These are phyloP conservation scores for Avena atlantica DNA, from an alignment of 176 grass and related monocot species.

Conservation along the genomic window DNA sequence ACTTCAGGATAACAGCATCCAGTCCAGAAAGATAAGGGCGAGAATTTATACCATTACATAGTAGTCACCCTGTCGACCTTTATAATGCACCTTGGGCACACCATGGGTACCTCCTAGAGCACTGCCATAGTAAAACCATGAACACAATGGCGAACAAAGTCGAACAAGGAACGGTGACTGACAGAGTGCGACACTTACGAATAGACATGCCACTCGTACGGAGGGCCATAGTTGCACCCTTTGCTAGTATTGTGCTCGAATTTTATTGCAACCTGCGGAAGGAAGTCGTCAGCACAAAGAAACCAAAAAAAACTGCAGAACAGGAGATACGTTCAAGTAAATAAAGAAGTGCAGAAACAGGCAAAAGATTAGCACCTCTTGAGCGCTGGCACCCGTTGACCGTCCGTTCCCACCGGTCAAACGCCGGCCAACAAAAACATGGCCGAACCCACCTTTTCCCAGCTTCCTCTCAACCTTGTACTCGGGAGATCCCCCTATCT, in stretches of 20 bases:
- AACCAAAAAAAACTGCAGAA: neutral
- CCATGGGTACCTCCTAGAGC: constrained; percentile 81
- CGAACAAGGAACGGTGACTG: neutral
- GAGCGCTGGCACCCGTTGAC: constrained; percentile 52
- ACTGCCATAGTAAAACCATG: constrained; percentile 43
- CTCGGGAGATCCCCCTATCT: constrained; percentile 80
- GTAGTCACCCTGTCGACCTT: constrained; percentile 91
- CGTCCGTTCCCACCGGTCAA: constrained; percentile 58
- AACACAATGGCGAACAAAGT: neutral
- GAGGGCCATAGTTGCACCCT: constrained; percentile 86
- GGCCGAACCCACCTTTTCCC: constrained; percentile 91
- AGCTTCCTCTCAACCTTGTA: constrained; percentile 89
- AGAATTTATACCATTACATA: constrained; percentile 80
- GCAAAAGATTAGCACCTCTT: constrained; percentile 55
- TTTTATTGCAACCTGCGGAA: constrained; percentile 82
- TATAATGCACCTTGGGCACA: constrained; percentile 92
- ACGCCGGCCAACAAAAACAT: constrained; percentile 85
- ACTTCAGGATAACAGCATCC: neutral
- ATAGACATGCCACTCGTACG: constrained; percentile 91
- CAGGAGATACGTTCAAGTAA: neutral
- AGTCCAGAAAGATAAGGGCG: neutral
- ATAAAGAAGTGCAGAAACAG: neutral
- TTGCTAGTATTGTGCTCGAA: constrained; percentile 90
- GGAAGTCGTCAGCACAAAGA: neutral
- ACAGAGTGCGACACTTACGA: constrained; percentile 45